Evolutionary conservation across 1,139 yeast genomes (phyloP), one percentile per base, ranked within the genome.

Genomic region (Pichia sp.): DNA sequence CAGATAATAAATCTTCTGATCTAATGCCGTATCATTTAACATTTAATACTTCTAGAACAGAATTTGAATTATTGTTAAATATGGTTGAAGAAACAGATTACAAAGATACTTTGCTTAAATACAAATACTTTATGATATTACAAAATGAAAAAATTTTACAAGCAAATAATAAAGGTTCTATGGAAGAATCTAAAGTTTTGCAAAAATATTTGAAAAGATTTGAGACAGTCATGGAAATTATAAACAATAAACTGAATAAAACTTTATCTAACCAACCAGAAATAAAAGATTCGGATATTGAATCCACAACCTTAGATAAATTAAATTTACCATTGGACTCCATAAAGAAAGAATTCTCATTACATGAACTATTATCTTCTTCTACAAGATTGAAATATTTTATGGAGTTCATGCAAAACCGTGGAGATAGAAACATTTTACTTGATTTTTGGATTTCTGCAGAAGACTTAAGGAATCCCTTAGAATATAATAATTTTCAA

Each of bases 381-480:
- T 68, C 78, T 1, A 57, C 73, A 0, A 70, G 74, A 11, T 55
- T 72, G 4, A 63, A 73, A 2, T 69, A 68, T 41, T 83, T 82
- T 50, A 65, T 66, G 46, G 80, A 72, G 41, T 82, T 70, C 52
- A 71, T 82, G 76, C 72, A 70, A 23, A 68, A 68, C 35, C 55
- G 74, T 20, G 61, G 39, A 9, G 50, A 68, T 9, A 60, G 76
- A 37, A 55, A 67, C 1, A 60, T 64, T 3, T 51, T 73, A 22
- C 56, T 86, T 4, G 78, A 76, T 35, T 79, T 78, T 46, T 86
- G 89, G 84, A 60, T 73, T 10, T 71, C 76, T 0, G 81, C 84
- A 2, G 85, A 86, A 47, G 68, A 72, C 1, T 68, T 85, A 29
- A 76, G 78, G 52, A 84, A 83, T 38, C 95, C 95, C 0, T 60